These are phyloP conservation scores for Calonectria pseudoreteaudii DNA, from an alignment of 2,329 filamentous ascomycete species.

Conservation along the genomic window DNA sequence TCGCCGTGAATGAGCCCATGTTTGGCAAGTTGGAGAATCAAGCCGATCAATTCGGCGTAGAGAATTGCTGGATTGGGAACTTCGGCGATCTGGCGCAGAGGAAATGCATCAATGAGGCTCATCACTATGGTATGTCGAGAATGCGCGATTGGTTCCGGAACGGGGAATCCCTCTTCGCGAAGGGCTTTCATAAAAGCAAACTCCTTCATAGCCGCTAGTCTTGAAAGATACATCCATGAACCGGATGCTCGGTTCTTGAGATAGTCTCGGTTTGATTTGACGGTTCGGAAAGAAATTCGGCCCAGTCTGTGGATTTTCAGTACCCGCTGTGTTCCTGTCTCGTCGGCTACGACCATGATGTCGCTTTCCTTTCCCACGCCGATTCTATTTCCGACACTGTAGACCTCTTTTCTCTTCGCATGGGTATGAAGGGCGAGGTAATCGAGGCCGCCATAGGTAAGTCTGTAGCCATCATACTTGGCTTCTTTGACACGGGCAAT, in stretches of 20 bases:
- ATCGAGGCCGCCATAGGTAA: constrained; percentile 96
- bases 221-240: constrained; percentile 98
- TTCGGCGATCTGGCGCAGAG: constrained; percentile 86
- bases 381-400: constrained; percentile 93
- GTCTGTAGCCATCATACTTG: constrained; percentile 95
- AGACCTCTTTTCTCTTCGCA: constrained; percentile 81
- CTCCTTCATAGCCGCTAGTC: constrained; percentile 93
- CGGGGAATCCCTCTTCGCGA: constrained; percentile 84
- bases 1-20: constrained; percentile 96
- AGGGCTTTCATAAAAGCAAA: constrained; percentile 94
- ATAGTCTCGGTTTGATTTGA: constrained; percentile 97
- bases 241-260: constrained; percentile 82
- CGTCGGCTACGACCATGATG: constrained; percentile 91
- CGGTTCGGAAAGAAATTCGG: constrained; percentile 95
- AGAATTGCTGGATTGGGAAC: constrained; percentile 87
- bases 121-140: constrained; percentile 97
- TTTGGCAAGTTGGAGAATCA: constrained; percentile 85
- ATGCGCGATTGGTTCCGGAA: constrained; percentile 88
- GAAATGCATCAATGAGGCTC: constrained; percentile 92
- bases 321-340: constrained; percentile 80
- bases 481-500: constrained; percentile 95
- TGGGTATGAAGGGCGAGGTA: constrained; percentile 96
- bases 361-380: constrained; percentile 98
- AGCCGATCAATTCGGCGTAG: constrained; percentile 89
- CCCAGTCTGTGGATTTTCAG: constrained; percentile 97